Conservation (phyloP, 1,139 yeast species). For the Nakaseomyces nivariensis region DNA sequence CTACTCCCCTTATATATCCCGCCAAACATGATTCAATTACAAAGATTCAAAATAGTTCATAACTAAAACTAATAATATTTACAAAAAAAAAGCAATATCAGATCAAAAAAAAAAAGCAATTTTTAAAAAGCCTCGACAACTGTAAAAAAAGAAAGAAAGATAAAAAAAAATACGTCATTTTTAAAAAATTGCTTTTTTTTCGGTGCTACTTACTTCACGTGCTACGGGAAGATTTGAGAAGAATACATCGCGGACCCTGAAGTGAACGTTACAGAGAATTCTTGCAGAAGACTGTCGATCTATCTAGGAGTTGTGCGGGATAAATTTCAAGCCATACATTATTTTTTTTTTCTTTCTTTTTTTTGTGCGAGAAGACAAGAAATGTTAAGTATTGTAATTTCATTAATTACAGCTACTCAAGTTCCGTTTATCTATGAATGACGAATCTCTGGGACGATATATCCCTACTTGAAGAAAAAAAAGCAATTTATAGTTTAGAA, state of each 20-base stretch:
- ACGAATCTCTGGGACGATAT: too few species aligned
- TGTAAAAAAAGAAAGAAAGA: not conserved
- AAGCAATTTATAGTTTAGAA: too few species aligned
- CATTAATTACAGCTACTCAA: not conserved
- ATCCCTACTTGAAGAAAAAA: too few species aligned
- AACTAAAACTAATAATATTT: not conserved
- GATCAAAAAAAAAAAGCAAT: not conserved
- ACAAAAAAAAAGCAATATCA: not conserved
- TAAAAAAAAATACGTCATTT: conserved; percentile 1
- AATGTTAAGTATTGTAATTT: too few species aligned
- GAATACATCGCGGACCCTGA: too few species aligned
- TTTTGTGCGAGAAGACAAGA: not conserved
- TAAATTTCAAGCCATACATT: not conserved
- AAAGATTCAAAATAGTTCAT: not conserved
- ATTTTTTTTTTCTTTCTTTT: not conserved
- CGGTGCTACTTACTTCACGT: not conserved
- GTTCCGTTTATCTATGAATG: too few species aligned
- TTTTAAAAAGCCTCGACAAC: not conserved
- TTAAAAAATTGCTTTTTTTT: not conserved
- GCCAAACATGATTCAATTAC: not conserved
- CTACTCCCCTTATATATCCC: not conserved
- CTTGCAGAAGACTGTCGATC: too few species aligned
- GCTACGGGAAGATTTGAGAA: not conserved
- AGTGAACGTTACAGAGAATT: not conserved
- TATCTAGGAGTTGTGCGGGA: not conserved